phyloP scores from a whole-genome alignment of 768 basidiomycete species.

The Naganishia vaughanmartiniae region DNA sequence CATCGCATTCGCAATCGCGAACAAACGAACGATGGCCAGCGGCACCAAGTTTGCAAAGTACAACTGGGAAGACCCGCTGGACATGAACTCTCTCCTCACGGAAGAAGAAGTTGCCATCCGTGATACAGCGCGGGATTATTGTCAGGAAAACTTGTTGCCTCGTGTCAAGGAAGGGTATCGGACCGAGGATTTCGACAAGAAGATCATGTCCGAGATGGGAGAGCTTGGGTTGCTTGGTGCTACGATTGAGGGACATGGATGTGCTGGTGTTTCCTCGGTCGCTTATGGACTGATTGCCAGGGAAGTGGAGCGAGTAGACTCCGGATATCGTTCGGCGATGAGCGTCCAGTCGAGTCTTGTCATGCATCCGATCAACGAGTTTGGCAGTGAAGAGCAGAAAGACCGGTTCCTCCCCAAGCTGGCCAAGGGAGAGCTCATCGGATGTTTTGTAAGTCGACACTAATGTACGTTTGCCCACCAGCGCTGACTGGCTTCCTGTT shows the following conservation, averaged over 20 bases:
- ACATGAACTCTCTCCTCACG: slow-evolving; percentile 72
- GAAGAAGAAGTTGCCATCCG: slow-evolving; percentile 88
- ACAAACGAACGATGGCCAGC: slow-evolving; percentile 23
- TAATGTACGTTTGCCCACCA: background rate
- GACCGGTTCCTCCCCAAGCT: slow-evolving; percentile 82
- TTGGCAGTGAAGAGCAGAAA: slow-evolving; percentile 84
- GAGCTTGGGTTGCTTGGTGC: slow-evolving; percentile 83
- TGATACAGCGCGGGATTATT: slow-evolving; percentile 60
- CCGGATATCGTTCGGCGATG: slow-evolving; percentile 89
- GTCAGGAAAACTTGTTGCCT: slow-evolving; percentile 76
- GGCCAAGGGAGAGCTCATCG: slow-evolving; percentile 78
- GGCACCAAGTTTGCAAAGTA: slow-evolving; percentile 48
- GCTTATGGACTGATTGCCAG: slow-evolving; percentile 91
- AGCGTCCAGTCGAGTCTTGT: slow-evolving; percentile 84
- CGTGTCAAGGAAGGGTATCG: slow-evolving; percentile 84
- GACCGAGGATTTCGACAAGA: slow-evolving; percentile 79
- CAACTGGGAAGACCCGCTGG: slow-evolving; percentile 70
- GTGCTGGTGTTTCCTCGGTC: slow-evolving; percentile 85
- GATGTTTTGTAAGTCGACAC: slow-evolving; percentile 76
- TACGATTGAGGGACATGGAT: slow-evolving; percentile 89
- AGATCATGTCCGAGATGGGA: slow-evolving; percentile 85
- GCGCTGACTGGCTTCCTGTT: background rate
- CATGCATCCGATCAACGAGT: slow-evolving; percentile 74
- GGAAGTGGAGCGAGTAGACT: slow-evolving; percentile 92
- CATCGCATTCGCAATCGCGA: slow-evolving; percentile 3